Evolutionary conservation across 371 early-diverging fungal species (phyloP).

Genomic region (Lichtheimia corymbifera): DNA sequence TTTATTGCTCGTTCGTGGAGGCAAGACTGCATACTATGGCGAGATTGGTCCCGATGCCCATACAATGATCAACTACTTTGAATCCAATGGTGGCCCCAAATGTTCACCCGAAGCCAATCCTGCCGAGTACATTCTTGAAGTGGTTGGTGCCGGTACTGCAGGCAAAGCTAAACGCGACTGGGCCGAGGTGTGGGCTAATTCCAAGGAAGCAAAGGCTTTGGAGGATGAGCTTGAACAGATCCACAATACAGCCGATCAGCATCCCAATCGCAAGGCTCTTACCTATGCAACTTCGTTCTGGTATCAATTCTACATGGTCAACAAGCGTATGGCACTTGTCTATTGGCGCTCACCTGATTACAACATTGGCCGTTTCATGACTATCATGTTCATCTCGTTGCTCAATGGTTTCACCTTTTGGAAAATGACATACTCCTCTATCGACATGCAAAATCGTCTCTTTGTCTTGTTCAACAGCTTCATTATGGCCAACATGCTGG

Average conservation of each 20-base stretch:
- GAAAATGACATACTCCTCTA: constrained; percentile 44
- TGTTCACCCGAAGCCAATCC: constrained; percentile 58
- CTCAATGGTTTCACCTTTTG: constrained; percentile 59
- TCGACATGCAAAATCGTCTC: constrained; percentile 64
- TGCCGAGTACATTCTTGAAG: constrained; percentile 67
- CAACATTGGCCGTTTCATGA: constrained; percentile 55
- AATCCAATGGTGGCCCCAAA: constrained; percentile 51
- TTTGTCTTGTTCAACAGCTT: constrained; percentile 68
- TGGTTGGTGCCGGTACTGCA: constrained; percentile 41
- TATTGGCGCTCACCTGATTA: constrained; percentile 63
- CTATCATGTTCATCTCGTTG: constrained; percentile 40
- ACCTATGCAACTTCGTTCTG: constrained; percentile 35
- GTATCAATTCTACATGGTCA: constrained; percentile 45
- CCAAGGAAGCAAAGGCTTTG: constrained; percentile 25
- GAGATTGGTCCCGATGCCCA: constrained; percentile 56
- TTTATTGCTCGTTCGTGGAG: constrained; percentile 64
- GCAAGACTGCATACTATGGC: constrained; percentile 59
- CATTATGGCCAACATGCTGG: constrained; percentile 47
- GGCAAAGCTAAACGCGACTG: constrained; percentile 48
- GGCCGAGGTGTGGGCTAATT: constrained; percentile 54
- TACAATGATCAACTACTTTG: constrained; percentile 59
- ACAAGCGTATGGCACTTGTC: constrained; percentile 47
- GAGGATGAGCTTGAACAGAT: constrained; percentile 26
- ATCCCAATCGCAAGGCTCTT: constrained; percentile 16
- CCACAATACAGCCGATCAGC: constrained; percentile 18